Conservation (phyloP, 140 eudicot genomes). For the Anethum foeniculum region DNA sequence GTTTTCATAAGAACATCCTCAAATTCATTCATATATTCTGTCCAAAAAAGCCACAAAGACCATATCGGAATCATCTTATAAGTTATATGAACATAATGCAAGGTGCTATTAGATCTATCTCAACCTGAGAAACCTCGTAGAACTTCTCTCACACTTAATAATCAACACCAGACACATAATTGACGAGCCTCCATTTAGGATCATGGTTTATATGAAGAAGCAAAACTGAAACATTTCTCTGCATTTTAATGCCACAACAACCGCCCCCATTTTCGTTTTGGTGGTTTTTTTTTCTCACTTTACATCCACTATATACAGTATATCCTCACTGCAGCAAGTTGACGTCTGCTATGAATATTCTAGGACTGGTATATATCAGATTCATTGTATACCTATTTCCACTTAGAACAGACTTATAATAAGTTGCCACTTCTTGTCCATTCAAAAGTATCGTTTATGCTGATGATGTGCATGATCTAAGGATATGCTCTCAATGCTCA, state of each 20-base stretch:
- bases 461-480: not conserved
- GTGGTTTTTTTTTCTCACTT: slow-evolving; percentile 6
- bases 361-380: not conserved
- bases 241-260: slow-evolving; percentile 11
- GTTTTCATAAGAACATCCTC: not conserved
- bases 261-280: slow-evolving; percentile 7
- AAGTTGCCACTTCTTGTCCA: slow-evolving; percentile 4
- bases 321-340: not conserved
- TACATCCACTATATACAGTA: slow-evolving; percentile 1
- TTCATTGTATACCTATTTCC: slow-evolving; percentile 7
- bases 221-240: not conserved
- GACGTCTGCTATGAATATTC: not conserved
- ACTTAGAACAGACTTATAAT: not conserved
- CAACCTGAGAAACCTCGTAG: not conserved
- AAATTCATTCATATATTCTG: not conserved
- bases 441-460: not conserved
- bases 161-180: not conserved
- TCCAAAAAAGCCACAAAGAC: not conserved
- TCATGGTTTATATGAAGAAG: not conserved
- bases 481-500: not conserved
- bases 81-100: not conserved
- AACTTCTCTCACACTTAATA: not conserved
- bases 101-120: not conserved
- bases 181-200: not conserved
- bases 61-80: not conserved